phyloP scores from a whole-genome alignment of 371 early-diverging fungal genomes.

The Entomophthora muscae region DNA sequence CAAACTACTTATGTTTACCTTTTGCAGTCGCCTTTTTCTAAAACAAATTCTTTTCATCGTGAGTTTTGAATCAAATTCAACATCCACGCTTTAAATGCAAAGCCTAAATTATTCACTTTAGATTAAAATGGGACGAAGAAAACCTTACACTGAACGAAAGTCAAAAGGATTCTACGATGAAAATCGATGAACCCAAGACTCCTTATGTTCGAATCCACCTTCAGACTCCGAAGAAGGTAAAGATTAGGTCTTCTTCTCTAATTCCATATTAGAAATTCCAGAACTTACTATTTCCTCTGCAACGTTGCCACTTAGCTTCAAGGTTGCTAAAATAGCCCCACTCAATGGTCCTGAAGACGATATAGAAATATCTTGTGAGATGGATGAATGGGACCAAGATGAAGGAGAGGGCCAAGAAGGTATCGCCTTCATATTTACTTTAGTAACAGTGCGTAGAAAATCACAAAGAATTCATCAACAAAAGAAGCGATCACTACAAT shows the following conservation, averaged over 20 bases:
- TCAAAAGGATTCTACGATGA: conserved; percentile 83
- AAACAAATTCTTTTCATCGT: too few relatives aligned
- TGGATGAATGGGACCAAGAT: conserved; percentile 4
- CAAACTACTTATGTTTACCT: too few relatives aligned
- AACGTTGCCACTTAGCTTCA: not conserved
- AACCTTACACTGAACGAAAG: conserved; percentile 76
- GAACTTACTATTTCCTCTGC: not conserved
- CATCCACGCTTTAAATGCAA: too few relatives aligned
- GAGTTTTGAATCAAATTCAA: too few relatives aligned
- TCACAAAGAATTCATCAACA: not conserved
- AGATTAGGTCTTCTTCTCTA: too few relatives aligned
- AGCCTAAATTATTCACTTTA: conserved; percentile 7
- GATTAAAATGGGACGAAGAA: conserved; percentile 90
- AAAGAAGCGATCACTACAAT: conserved; percentile 6
- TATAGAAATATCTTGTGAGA: not conserved
- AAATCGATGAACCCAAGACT: conserved; percentile 93
- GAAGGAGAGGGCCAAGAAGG: conserved; percentile 1
- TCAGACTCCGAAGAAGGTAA: conserved; percentile 6
- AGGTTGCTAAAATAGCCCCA: not conserved
- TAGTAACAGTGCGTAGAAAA: not conserved
- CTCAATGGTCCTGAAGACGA: not conserved
- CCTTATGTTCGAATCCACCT: conserved; percentile 42
- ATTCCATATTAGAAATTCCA: conserved; percentile 5
- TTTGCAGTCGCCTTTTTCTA: too few relatives aligned
- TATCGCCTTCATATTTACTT: not conserved